phyloP scores from a whole-genome alignment of 2,329 filamentous ascomycete species.

The Colletotrichum australisinense region DNA sequence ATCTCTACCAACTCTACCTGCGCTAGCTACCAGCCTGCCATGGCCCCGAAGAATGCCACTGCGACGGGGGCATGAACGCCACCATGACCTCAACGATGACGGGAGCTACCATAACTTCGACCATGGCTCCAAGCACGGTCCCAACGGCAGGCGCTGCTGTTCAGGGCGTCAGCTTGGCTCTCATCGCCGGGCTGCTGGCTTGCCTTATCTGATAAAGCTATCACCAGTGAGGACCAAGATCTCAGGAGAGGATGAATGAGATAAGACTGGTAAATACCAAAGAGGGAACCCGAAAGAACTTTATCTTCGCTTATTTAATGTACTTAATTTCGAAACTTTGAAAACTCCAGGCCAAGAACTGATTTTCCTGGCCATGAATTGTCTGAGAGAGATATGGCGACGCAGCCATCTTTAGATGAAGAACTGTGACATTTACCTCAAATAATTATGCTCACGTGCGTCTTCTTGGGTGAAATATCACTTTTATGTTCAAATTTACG shows the following conservation, averaged over 20 bases:
- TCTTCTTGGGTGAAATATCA: too few species aligned
- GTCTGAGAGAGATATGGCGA: too few species aligned
- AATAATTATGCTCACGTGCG: too few species aligned
- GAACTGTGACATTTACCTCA: too few species aligned
- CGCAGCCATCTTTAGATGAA: too few species aligned
- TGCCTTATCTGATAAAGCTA: not conserved
- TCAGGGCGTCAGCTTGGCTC: constrained; percentile 1
- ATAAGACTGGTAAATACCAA: not conserved
- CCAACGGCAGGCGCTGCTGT: constrained; percentile 12
- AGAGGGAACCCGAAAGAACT: not conserved
- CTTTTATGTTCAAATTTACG: too few species aligned
- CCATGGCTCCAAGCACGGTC: constrained; percentile 1
- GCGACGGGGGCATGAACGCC: constrained; percentile 21
- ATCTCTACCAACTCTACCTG: constrained; percentile 59
- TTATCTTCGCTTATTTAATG: not conserved
- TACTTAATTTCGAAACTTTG: not conserved
- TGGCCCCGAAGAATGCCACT: constrained; percentile 35
- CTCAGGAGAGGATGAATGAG: not conserved
- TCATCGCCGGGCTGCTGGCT: not conserved
- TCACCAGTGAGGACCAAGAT: too few species aligned
- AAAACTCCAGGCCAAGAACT: not conserved
- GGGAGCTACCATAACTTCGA: not conserved
- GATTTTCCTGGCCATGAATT: too few species aligned
- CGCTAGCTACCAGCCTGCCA: constrained; percentile 50
- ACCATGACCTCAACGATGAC: constrained; percentile 14